Conservation (phyloP, 2,329 filamentous ascomycete species). For the Fusarium bulbicola region DNA sequence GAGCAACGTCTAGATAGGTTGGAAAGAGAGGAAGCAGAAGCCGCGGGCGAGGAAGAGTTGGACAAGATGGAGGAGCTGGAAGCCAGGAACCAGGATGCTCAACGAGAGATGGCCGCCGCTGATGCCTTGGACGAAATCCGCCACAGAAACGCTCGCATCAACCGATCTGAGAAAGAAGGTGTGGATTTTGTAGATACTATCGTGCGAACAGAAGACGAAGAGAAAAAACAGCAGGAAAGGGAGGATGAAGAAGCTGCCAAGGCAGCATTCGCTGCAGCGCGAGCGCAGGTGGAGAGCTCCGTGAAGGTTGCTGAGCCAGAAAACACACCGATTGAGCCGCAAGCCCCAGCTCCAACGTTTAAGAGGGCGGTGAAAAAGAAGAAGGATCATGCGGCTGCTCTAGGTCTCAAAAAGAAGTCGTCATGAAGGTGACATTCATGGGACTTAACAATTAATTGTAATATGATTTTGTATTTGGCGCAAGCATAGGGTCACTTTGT, state of each 20-base stretch:
- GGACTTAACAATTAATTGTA: fast-evolving
- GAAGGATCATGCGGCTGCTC: slow-evolving; percentile 76
- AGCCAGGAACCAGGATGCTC: slow-evolving; percentile 90
- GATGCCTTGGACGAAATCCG: slow-evolving; percentile 96
- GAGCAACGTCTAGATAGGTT: slow-evolving; percentile 87
- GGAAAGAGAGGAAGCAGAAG: slow-evolving; percentile 76
- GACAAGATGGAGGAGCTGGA: slow-evolving; percentile 97
- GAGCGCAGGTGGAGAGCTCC: slow-evolving; percentile 62
- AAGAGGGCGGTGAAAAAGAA: slow-evolving; percentile 85
- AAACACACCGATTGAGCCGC: background rate
- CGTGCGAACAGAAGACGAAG: slow-evolving; percentile 64
- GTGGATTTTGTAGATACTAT: slow-evolving; percentile 67
- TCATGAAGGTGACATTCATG: slow-evolving; percentile 41
- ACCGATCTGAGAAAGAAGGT: slow-evolving; percentile 76
- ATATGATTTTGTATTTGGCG: background rate
- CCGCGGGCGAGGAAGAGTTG: slow-evolving; percentile 72
- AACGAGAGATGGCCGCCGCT: slow-evolving; percentile 94
- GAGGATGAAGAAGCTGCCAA: slow-evolving; percentile 87
- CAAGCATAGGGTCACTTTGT: background rate
- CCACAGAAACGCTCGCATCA: slow-evolving; percentile 87
- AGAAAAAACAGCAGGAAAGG: slow-evolving; percentile 72
- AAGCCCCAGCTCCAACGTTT: slow-evolving; percentile 58
- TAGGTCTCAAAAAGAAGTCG: slow-evolving; percentile 92
- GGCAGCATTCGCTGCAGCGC: slow-evolving; percentile 76
- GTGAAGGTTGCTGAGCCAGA: slow-evolving; percentile 56